Evolutionary conservation across 2,329 filamentous ascomycete genomes (phyloP).

Genomic region (Botrytis squamosa): DNA sequence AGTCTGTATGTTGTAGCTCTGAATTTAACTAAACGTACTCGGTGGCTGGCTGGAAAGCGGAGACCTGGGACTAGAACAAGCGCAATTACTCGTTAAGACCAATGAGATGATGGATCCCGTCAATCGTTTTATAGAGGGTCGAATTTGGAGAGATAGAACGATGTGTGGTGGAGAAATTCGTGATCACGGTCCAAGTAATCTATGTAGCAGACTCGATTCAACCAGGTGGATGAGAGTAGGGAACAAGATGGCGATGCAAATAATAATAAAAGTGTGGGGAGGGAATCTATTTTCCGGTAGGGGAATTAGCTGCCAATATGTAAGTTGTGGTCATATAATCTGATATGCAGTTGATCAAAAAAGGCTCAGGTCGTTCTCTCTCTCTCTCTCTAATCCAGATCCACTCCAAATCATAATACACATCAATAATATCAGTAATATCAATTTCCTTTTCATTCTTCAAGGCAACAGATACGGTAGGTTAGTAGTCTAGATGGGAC

Average conservation of each 20-base stretch:
- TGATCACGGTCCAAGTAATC: conserved; percentile 18
- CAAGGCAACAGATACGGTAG: conserved; percentile 5
- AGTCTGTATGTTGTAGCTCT: conserved; percentile 3
- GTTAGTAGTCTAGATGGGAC: background rate
- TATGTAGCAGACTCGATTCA: conserved; percentile 3
- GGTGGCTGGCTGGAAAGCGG: conserved; percentile 18
- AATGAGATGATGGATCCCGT: conserved; percentile 10
- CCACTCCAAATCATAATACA: conserved; percentile 10
- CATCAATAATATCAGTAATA: conserved; percentile 19
- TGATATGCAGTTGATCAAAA: conserved; percentile 8
- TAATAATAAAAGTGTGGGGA: conserved; percentile 18
- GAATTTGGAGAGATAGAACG: background rate
- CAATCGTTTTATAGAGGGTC: background rate
- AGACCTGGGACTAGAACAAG: conserved; percentile 9
- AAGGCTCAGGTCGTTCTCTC: background rate
- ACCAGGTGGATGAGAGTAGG: conserved; percentile 1
- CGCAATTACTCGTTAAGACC: conserved; percentile 6
- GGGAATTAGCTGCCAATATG: conserved; percentile 18
- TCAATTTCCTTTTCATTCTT: conserved; percentile 16
- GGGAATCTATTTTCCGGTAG: conserved; percentile 18
- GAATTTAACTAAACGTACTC: conserved; percentile 12
- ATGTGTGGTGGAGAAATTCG: conserved; percentile 9
- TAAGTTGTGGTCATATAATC: conserved; percentile 4
- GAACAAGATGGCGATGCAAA: conserved; percentile 5
- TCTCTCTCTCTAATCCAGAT: conserved; percentile 7